phyloP scores from a whole-genome alignment of 2,329 filamentous ascomycete genomes.

The Stromatinia cepivora region DNA sequence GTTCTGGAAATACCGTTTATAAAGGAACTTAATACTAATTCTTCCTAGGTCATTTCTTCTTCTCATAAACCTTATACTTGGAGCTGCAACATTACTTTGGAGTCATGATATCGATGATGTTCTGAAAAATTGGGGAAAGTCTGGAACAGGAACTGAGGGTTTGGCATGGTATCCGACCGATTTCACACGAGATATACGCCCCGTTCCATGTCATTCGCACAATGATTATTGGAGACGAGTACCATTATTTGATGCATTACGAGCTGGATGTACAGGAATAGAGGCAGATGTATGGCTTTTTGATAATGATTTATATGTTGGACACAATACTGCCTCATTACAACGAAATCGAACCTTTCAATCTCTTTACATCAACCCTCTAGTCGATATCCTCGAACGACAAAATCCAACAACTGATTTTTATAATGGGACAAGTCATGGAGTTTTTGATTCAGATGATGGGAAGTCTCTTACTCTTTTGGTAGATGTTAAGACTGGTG shows the following conservation, averaged over 20 bases:
- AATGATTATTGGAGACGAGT: constrained; percentile 69
- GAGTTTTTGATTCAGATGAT: constrained; percentile 57
- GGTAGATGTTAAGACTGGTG: constrained; percentile 67
- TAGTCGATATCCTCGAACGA: constrained; percentile 57
- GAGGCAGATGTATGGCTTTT: constrained; percentile 71
- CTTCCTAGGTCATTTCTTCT: constrained; percentile 41
- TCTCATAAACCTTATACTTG: constrained; percentile 41
- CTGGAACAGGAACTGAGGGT: constrained; percentile 44
- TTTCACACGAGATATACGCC: constrained; percentile 53
- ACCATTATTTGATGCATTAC: constrained; percentile 62
- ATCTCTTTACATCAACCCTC: constrained; percentile 64
- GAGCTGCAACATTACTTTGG: constrained; percentile 40
- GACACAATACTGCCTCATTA: constrained; percentile 59
- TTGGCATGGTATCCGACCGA: constrained; percentile 51
- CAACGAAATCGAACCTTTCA: constrained; percentile 57
- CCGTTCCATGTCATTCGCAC: constrained; percentile 64
- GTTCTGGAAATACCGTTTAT: constrained; percentile 25
- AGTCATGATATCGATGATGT: constrained; percentile 39
- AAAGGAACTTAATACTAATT: neutral
- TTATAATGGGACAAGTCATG: constrained; percentile 48
- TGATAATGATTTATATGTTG: constrained; percentile 59
- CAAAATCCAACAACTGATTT: constrained; percentile 53
- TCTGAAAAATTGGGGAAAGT: constrained; percentile 42
- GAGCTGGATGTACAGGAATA: constrained; percentile 60
- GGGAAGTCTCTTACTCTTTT: constrained; percentile 60